Evolutionary conservation across 441 rosid genomes (phyloP), one percentile per base, ranked within the genome.

Genomic region (Isatis lusitanica): DNA sequence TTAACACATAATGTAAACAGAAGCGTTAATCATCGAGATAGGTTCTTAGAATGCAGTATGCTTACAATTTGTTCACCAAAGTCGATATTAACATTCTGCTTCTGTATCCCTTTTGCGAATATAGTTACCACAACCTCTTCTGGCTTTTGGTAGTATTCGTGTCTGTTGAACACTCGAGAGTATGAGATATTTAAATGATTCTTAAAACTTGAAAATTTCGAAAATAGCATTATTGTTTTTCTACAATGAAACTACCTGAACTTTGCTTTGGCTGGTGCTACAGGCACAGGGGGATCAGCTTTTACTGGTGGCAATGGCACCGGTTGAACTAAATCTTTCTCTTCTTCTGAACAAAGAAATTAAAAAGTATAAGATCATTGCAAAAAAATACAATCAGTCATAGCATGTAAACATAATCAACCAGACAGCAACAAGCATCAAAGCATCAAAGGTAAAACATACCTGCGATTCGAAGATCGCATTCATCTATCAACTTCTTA

Each of bases 31-130:
- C 47, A 38, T n/a, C 44, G 11, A 74, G 33, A 9, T 11, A n/a
- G 10, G 21, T 55, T 73, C 12, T 56, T 59, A 31, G 56, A 52
- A 7, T 63, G 43, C 39, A 24, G 48, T 75, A 74, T 64, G 64
- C 90, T 74, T 80, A 92, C 97, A 39, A 87, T 87, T 58, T 90
- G 97, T 83, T 88, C 96, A 36, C 96, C 96, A 68, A 80, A 92
- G 59, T 86, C 87, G 15, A 90, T 79, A 4, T 70, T 28, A 43
- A 92, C 87, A 73, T 78, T 74, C 35, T 83, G 68, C 1, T 79
- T 77, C 3, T 81, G 87, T 70, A 90, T 56, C 73, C 90, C 86
- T 83, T 87, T 88, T 2, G 91, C 97, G 70, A 92, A 88, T 53
- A 92, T 66, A 28, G 91, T 90, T 62, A 92, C 86, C 65, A 92